Percentiles rank a stretch among this genome's conserved stretches.
Conservation (phyloP, 345 rosid species). For the Luvunga scandens region DNA sequence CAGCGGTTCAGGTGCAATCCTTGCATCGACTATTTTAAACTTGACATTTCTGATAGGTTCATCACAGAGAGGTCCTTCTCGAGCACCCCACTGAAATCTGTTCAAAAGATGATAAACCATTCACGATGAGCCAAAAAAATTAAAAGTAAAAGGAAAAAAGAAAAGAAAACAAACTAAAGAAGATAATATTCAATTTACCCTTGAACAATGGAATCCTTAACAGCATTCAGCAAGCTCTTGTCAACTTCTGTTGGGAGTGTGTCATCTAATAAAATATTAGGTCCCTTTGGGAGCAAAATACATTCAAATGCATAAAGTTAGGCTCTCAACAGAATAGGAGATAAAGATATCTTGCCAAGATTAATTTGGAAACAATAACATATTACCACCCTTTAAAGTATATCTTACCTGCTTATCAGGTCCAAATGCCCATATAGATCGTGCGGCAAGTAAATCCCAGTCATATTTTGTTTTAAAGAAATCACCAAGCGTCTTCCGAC, state of each 20-base stretch:
- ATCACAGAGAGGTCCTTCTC: slow-evolving; percentile 98
- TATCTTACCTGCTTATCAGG: slow-evolving; percentile 88
- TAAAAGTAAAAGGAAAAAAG: slow-evolving; percentile 7
- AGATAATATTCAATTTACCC: slow-evolving; percentile 46
- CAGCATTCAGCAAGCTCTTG: slow-evolving; percentile 72
- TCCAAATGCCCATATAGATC: slow-evolving; percentile 98
- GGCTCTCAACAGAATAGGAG: not conserved
- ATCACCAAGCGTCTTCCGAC: slow-evolving; percentile 79
- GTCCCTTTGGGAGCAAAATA: slow-evolving; percentile 53
- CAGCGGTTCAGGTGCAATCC: slow-evolving; percentile 85
- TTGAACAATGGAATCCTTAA: slow-evolving; percentile 94
- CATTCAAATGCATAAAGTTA: not conserved
- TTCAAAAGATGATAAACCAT: slow-evolving; percentile 15
- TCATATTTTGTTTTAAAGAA: slow-evolving; percentile 90
- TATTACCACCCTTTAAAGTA: not conserved
- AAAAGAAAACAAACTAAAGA: not conserved
- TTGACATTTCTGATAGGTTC: slow-evolving; percentile 97
- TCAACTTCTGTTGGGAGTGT: slow-evolving; percentile 96
- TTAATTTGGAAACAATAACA: slow-evolving; percentile 7
- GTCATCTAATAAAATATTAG: slow-evolving; percentile 88
- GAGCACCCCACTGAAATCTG: slow-evolving; percentile 99
- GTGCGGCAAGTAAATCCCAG: slow-evolving; percentile 97
- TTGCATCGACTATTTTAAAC: slow-evolving; percentile 96
- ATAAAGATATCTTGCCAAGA: not conserved
- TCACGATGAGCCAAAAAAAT: slow-evolving; percentile 1